phyloP scores from a whole-genome alignment of 1,284 basidiomycete genomes.

The Ganoderma leucocontextum region DNA sequence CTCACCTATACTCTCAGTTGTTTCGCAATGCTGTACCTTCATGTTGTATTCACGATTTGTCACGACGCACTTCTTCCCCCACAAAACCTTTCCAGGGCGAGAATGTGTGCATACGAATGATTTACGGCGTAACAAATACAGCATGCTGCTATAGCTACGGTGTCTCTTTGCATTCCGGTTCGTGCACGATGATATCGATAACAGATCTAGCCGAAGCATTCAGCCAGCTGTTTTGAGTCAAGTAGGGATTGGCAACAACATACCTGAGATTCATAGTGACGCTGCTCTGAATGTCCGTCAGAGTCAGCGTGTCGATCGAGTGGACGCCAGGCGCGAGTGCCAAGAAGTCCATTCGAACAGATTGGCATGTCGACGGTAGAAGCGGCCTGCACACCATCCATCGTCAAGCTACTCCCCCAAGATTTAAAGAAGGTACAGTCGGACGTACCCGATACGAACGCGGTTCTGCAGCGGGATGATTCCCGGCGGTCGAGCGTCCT shows the following conservation, averaged over 20 bases:
- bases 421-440: neutral
- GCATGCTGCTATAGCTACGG: neutral
- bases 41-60: neutral
- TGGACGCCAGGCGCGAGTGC: constrained; percentile 85
- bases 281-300: constrained; percentile 79
- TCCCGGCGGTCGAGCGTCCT: constrained; percentile 57
- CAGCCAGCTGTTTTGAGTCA: no score
- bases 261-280: constrained; percentile 80
- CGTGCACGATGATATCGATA: constrained; percentile 73
- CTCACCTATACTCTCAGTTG: constrained; percentile 3
- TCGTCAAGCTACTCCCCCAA: neutral
- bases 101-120: neutral
- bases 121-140: neutral
- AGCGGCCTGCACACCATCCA: constrained; percentile 64
- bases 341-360: constrained; percentile 87
- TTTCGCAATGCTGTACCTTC: constrained; percentile 17
- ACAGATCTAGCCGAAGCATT: constrained; percentile 55
- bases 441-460: constrained; percentile 79
- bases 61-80: neutral
- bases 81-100: neutral
- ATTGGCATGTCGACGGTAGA: constrained; percentile 82
- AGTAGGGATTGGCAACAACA: no score
- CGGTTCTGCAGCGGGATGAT: constrained; percentile 84
- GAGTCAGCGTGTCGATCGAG: constrained; percentile 72
- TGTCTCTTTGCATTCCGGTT: constrained; percentile 37